Evolutionary conservation across 208 protist species (phyloP).

Genomic region (Leishmania turanica): DNA sequence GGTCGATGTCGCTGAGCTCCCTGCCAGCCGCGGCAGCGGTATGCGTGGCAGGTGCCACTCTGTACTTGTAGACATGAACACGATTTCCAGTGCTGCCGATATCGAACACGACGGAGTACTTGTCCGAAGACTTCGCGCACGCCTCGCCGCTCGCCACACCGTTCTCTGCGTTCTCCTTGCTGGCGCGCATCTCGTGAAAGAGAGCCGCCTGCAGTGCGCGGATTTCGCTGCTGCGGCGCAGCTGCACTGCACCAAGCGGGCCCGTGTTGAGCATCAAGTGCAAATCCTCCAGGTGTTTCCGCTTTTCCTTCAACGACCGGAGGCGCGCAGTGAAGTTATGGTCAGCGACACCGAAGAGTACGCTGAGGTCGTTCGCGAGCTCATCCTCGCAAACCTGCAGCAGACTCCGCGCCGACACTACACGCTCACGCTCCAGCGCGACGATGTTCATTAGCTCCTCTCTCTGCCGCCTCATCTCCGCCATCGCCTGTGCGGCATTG

Average conservation of each 20-base stretch:
- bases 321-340: constrained; percentile 1
- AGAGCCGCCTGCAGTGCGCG: constrained; percentile 14
- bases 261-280: constrained; percentile 1
- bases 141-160: neutral
- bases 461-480: constrained; percentile 6
- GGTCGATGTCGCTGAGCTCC: constrained; percentile 25
- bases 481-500: constrained; percentile 6
- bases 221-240: constrained; percentile 11
- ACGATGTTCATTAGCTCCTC: neutral
- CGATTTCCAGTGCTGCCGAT: constrained; percentile 87
- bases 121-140: neutral
- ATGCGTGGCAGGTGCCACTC: neutral
- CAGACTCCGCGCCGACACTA: neutral
- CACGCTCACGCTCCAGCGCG: constrained; percentile 12
- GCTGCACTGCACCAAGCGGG: neutral
- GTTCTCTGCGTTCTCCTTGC: too few relatives aligned
- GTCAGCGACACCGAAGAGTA: constrained; percentile 5
- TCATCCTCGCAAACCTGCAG: constrained; percentile 20
- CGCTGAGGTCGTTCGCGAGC: neutral
- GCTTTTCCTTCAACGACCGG: neutral
- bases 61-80: constrained; percentile 80
- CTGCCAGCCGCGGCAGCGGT: neutral
- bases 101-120: constrained; percentile 88
- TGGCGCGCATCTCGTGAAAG: constrained; percentile 7
- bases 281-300: neutral